A percentile compares a stretch with the other conserved stretches of the same genome.
phyloP scores from a whole-genome alignment of 225 moss, liverwort and hornwort genomes.

The Sphagnum tenellum region DNA sequence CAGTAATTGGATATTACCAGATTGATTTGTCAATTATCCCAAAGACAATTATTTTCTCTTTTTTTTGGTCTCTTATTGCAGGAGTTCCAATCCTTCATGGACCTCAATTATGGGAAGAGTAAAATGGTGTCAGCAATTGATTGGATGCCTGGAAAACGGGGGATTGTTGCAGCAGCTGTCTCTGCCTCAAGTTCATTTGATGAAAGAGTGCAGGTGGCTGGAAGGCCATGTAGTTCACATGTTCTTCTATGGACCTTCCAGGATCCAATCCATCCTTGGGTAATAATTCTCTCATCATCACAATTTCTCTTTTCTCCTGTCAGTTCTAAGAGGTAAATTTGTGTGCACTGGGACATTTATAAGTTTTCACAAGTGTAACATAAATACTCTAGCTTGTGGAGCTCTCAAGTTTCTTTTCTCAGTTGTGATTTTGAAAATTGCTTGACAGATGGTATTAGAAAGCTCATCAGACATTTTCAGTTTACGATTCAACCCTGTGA shows the following conservation, averaged over 20 bases:
- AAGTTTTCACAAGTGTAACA: background rate
- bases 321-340: no score
- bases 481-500: conserved; percentile 63
- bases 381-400: background rate
- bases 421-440: background rate
- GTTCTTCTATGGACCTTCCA: conserved; percentile 84
- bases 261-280: conserved; percentile 89
- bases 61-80: conserved; percentile 4
- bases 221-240: conserved; percentile 54
- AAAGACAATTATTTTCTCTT: background rate
- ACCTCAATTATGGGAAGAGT: conserved; percentile 66
- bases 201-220: conserved; percentile 63
- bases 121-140: conserved; percentile 94
- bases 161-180: conserved; percentile 70
- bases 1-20: no score
- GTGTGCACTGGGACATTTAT: no score
- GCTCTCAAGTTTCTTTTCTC: background rate
- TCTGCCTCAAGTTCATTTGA: conserved; percentile 69
- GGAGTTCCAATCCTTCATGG: conserved; percentile 82
- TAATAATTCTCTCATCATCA: conserved; percentile 7
- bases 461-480: conserved; percentile 72
- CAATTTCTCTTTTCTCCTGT: background rate
- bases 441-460: conserved; percentile 60
- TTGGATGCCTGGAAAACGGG: conserved; percentile 84
- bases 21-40: background rate